Base-by-base conservation (phyloP, 495 filamentous ascomycete species). In the Pyrenula aspistea region DNA sequence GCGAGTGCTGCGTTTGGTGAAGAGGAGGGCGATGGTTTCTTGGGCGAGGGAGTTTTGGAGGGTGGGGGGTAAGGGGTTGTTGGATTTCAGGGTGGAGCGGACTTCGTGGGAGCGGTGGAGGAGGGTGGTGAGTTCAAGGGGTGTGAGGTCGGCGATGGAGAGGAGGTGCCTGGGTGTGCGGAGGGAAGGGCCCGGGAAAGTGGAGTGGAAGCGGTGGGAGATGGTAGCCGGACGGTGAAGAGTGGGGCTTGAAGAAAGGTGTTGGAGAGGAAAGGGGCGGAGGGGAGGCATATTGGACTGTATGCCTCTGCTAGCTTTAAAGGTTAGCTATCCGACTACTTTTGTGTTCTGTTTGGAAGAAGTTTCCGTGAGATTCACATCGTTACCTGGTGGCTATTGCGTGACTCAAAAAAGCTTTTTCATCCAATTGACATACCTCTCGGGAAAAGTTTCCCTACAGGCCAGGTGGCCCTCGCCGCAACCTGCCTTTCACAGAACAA, bases 11-110 rank as follows among this genome's bases (percentile, higher is more conserved):
- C 91, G 83, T 74, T 98, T 98, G 74, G 77, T 91, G 77, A 98
- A 97, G 76, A 91, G 86, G 84, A 98, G 88, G 57, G 93, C 91
- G 12, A 96, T 80, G 2, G 91, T 94, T 69, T 90, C 82, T 22
- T 89, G 88, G 21, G 78, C 73, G 57, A 91, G 65, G 1, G 77
- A 63, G 19, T 75, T 73, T 10, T 80, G 66, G 12, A 87, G 70
- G 48, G 72, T 71, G 51, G 75, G 69, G 1, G 86, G 85, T 42
- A 83, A 70, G 31, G 77, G 70, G 49, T 57, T 51, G 15, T 85
- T 83, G 25, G 82, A 80, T 70, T 94, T 95, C 73, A 93, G 81
- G 60, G 81, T 75, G 51, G 76, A 72, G 66, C 96, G 96, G 73
- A 89, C 80, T 24, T 76, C 65, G 25, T 80, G 70, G 56, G 91